Conservation (phyloP, 768 basidiomycete genomes). For the Amanita pallidorosea region DNA sequence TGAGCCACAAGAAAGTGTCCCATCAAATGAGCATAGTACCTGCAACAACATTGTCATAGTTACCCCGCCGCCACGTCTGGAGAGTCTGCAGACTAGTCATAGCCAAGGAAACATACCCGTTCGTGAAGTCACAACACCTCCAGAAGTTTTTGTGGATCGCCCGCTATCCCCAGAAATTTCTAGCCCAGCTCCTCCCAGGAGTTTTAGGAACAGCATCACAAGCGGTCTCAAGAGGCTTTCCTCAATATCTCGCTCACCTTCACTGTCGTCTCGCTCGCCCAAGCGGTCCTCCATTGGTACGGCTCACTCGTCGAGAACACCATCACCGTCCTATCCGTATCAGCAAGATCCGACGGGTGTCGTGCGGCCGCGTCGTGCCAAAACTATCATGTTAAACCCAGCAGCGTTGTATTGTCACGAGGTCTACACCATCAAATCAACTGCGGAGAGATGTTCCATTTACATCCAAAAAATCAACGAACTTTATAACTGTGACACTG, state of each 20-base stretch:
- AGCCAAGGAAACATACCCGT: not conserved
- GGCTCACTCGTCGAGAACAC: constrained; percentile 24
- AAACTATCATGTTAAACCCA: constrained; percentile 33
- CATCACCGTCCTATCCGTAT: constrained; percentile 21
- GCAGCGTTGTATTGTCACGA: constrained; percentile 66
- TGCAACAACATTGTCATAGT: constrained; percentile 10
- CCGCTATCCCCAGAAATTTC: not conserved
- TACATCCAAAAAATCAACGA: constrained; percentile 84
- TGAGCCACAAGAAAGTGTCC: not conserved
- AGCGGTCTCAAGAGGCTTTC: constrained; percentile 38
- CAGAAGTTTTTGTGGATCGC: not conserved
- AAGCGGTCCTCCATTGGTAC: constrained; percentile 22
- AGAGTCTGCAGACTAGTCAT: constrained; percentile 11
- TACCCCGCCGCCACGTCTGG: constrained; percentile 24
- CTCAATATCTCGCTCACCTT: constrained; percentile 60
- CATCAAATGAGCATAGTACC: not conserved
- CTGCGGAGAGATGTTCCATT: constrained; percentile 57
- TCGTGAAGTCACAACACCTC: constrained; percentile 1
- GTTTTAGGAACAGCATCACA: constrained; percentile 35
- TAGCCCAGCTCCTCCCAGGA: constrained; percentile 37
- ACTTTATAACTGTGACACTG: constrained; percentile 62
- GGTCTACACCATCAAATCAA: constrained; percentile 39
- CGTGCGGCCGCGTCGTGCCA: constrained; percentile 8
- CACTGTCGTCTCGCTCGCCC: constrained; percentile 33
- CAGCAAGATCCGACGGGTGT: constrained; percentile 9